These are phyloP conservation scores for Agapanthus africanus DNA, from an alignment of 106 monocot species.

Conservation along the genomic window DNA sequence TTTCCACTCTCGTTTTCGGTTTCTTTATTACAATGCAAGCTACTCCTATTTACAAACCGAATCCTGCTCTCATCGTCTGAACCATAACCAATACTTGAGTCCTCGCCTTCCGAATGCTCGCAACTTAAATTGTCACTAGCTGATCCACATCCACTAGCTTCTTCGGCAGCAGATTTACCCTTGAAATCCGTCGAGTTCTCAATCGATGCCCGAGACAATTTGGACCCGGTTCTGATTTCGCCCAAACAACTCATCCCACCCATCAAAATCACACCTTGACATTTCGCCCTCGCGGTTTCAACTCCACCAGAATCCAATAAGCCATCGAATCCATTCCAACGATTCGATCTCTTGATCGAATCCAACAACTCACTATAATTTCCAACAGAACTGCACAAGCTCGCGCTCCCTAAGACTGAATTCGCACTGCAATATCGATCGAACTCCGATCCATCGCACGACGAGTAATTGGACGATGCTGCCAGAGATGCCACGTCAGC, in stretches of 20 bases:
- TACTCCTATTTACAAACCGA: background rate
- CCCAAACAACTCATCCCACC: background rate
- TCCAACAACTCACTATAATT: conserved; percentile 27
- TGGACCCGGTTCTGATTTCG: background rate
- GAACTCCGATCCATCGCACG: conserved; percentile 60
- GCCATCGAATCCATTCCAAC: conserved; percentile 10
- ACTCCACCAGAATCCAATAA: conserved; percentile 5
- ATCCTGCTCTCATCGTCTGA: conserved; percentile 19
- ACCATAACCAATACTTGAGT: conserved; percentile 28
- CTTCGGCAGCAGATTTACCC: background rate
- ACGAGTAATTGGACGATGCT: conserved; percentile 34
- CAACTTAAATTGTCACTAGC: background rate
- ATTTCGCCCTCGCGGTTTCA: background rate
- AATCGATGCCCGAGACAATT: background rate
- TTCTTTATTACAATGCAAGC: background rate
- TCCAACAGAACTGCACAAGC: conserved; percentile 51
- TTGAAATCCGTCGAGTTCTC: background rate
- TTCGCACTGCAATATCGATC: conserved; percentile 85
- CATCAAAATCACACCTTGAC: background rate
- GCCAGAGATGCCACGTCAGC: conserved; percentile 17
- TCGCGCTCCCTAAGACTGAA: conserved; percentile 59
- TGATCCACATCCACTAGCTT: background rate
- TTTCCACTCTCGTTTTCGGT: conserved; percentile 5
- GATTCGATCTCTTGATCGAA: conserved; percentile 7
- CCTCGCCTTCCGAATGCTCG: conserved; percentile 14